Base-by-base conservation (phyloP, 106 monocot genomes). In the Iris macrosiphon region DNA sequence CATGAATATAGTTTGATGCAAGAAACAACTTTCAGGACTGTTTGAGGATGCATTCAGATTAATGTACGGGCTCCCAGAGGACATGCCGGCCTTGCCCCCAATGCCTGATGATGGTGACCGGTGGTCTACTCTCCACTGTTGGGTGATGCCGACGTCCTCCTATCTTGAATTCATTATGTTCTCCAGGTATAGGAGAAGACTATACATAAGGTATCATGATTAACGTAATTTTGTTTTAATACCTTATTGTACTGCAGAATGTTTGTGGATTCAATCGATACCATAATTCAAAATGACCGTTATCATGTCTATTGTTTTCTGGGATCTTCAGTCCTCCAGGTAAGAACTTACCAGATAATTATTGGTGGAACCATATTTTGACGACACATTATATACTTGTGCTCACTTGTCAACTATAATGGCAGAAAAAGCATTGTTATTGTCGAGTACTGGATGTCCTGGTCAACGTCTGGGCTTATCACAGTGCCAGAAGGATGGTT, bases 91-190 rank as follows among this genome's bases (percentile, higher is more conserved):
- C 52, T 66, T 96, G 59, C 95, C 89, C 2, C 89, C 89, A 37
- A 89, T 96, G 95, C 89, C 89, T 42, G 39, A 26, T 52, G 64
- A 77, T 75, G 85, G 76, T 47, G 65, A 45, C 45, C 33, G 70
- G 16, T 96, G 95, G 89, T 89, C 89, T 69, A 13, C 67, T 40
- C 95, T 96, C 32, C 82, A 96, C 64, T 83, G 95, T 45, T 96
- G 95, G 95, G 82, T 90, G 59, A 89, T 96, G 89, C 89, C 95
- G 37, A 96, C 95, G 25, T 72, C 82, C 38, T 86, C 95, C 14
- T 96, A 89, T 48, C 66, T 96, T 31, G 79, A 96, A 54, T 96
- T 89, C 31, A 45, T 96, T 2, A 89, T 96, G 84, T 96, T 96
- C 57, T 85, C 95, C 24, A 76, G 89, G 95, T 96, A 76, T 16